Conservation (phyloP, 768 basidiomycete species). For the Boletellus ananiceps region DNA sequence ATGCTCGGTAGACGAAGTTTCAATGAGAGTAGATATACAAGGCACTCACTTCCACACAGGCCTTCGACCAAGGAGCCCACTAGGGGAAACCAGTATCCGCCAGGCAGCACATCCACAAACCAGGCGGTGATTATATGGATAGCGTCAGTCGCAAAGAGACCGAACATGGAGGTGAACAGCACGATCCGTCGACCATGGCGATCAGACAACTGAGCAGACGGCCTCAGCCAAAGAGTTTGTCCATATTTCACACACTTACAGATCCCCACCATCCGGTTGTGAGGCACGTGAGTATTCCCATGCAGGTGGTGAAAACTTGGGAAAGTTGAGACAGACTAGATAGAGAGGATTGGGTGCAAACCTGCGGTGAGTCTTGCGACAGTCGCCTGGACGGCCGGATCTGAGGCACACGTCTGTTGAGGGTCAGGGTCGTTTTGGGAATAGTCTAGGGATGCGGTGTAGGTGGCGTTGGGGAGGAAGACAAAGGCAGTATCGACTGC, state of each 20-base stretch:
- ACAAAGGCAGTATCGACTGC: neutral
- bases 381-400: conserved; percentile 70
- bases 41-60: conserved; percentile 59
- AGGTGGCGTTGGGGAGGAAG: conserved; percentile 2
- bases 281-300: conserved; percentile 71
- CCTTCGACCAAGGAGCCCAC: conserved; percentile 66
- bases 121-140: conserved; percentile 62
- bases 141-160: conserved; percentile 57
- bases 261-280: conserved; percentile 87
- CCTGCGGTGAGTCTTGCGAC: conserved; percentile 64
- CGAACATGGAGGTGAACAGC: conserved; percentile 56
- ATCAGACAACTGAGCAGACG: conserved; percentile 60
- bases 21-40: neutral
- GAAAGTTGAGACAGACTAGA: neutral
- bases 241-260: conserved; percentile 38
- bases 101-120: conserved; percentile 59
- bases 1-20: too few species aligned
- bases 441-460: neutral
- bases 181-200: conserved; percentile 65
- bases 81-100: conserved; percentile 78
- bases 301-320: conserved; percentile 56
- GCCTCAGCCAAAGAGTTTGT: neutral
- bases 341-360: conserved; percentile 28
- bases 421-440: neutral
- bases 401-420: conserved; percentile 47